Conservation (phyloP, 495 filamentous ascomycete genomes). For the Talaromyces wortmannii region DNA sequence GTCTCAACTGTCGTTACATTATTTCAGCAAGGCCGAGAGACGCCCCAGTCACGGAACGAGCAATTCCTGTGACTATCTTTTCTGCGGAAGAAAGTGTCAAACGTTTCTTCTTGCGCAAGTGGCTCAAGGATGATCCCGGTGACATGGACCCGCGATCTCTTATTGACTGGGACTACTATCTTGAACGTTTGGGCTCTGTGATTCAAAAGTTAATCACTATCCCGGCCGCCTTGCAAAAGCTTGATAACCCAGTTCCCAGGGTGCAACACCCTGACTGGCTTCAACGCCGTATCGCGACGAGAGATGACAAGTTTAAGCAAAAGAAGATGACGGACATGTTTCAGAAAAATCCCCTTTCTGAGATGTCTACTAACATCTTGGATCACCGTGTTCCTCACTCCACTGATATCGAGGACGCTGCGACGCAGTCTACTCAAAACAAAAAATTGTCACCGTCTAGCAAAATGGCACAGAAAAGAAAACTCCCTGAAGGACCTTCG, state of each 20-base stretch:
- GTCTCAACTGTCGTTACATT: constrained; percentile 98
- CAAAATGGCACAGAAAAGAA: constrained; percentile 72
- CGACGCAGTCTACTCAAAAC: constrained; percentile 58
- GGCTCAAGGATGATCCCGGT: constrained; percentile 87
- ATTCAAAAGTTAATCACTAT: constrained; percentile 99
- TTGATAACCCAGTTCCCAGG: constrained; percentile 88
- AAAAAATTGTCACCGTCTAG: constrained; percentile 59
- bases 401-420: constrained; percentile 84
- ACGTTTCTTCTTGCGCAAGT: constrained; percentile 84
- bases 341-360: constrained; percentile 64
- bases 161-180: constrained; percentile 95
- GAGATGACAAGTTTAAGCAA: constrained; percentile 96
- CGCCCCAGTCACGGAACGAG: constrained; percentile 90
- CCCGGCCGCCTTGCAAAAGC: constrained; percentile 89
- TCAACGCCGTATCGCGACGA: constrained; percentile 83
- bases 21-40: constrained; percentile 82
- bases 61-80: constrained; percentile 94
- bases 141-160: constrained; percentile 86
- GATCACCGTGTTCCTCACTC: constrained; percentile 46
- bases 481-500: constrained; percentile 60
- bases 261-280: constrained; percentile 96
- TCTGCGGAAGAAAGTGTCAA: constrained; percentile 85
- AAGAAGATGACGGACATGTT: constrained; percentile 98
- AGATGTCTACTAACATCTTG: constrained; percentile 63
- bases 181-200: constrained; percentile 88